A percentile compares a stretch with the other conserved stretches of the same genome.
Conservation (phyloP, 2,329 filamentous ascomycete species). For the Pezicula rhizophila region DNA sequence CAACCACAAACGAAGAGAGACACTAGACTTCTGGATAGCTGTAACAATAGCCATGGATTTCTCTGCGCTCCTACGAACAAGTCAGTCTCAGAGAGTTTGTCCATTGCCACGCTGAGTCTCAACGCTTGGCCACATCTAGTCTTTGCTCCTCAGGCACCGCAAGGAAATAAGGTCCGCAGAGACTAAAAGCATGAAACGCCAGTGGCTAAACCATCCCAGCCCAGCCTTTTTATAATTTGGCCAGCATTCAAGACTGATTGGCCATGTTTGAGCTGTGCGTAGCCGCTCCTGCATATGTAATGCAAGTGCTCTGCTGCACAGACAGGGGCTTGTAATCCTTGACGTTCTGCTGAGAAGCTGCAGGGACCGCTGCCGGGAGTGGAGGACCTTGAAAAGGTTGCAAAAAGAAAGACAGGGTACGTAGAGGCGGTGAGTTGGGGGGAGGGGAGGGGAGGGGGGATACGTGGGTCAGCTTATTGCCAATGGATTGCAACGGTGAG, state of each 20-base stretch:
- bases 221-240: constrained; percentile 14
- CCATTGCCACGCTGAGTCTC: background rate
- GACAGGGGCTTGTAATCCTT: constrained; percentile 17
- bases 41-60: background rate
- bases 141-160: background rate
- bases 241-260: constrained; percentile 16
- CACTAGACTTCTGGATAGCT: too few relatives aligned
- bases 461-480: constrained; percentile 28
- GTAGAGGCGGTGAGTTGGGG: constrained; percentile 21
- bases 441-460: constrained; percentile 10
- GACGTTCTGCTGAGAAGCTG: constrained; percentile 19
- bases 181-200: constrained; percentile 22
- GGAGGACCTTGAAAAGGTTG: constrained; percentile 10
- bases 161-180: constrained; percentile 5
- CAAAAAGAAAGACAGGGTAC: constrained; percentile 6
- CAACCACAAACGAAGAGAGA: background rate
- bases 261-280: constrained; percentile 21
- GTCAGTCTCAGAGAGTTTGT: too few relatives aligned
- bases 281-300: constrained; percentile 26
- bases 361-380: constrained; percentile 27
- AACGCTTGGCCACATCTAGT: constrained; percentile 1
- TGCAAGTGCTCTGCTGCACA: constrained; percentile 25
- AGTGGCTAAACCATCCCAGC: constrained; percentile 17
- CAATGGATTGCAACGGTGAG: constrained; percentile 19
- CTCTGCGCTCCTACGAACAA: too few relatives aligned